Percentiles rank a stretch among this genome's conserved stretches.
phyloP scores from a whole-genome alignment of 441 rosid genomes.

The Macaranga tanarius region DNA sequence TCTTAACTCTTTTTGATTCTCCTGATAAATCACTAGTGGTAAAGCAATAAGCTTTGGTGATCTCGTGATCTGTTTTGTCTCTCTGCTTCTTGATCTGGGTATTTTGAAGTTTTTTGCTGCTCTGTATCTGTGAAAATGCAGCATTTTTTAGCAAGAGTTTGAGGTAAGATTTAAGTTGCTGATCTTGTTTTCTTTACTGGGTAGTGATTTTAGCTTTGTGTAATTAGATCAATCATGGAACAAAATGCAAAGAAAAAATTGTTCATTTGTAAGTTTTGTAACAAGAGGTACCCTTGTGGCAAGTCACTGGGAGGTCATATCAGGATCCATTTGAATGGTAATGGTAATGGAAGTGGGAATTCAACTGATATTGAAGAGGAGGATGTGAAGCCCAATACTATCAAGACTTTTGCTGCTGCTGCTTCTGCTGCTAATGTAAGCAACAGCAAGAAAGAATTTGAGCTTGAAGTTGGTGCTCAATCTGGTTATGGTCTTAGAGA shows the following conservation, averaged over 20 bases:
- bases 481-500: conserved; percentile 65
- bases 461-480: conserved; percentile 39
- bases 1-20: conserved; percentile 21
- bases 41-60: conserved; percentile 39
- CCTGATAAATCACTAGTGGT: conserved; percentile 33
- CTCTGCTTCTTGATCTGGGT: conserved; percentile 34
- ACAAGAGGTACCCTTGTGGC: conserved; percentile 72
- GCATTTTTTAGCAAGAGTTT: neutral
- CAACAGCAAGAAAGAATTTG: conserved; percentile 27
- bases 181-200: conserved; percentile 31
- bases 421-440: conserved; percentile 16
- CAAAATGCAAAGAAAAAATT: conserved; percentile 42
- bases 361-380: conserved; percentile 37
- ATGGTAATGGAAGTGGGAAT: conserved; percentile 17
- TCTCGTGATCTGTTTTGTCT: conserved; percentile 30
- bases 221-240: conserved; percentile 46
- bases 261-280: conserved; percentile 67
- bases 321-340: conserved; percentile 58
- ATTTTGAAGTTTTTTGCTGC: conserved; percentile 27
- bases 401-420: conserved; percentile 22
- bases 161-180: conserved; percentile 18
- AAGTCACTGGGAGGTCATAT: conserved; percentile 91
- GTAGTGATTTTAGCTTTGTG: conserved; percentile 22
- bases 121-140: conserved; percentile 20
- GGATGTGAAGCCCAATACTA: conserved; percentile 33